phyloP scores from a whole-genome alignment of 805 yeast genomes.

The Tetrapisispora namnaoensis region DNA sequence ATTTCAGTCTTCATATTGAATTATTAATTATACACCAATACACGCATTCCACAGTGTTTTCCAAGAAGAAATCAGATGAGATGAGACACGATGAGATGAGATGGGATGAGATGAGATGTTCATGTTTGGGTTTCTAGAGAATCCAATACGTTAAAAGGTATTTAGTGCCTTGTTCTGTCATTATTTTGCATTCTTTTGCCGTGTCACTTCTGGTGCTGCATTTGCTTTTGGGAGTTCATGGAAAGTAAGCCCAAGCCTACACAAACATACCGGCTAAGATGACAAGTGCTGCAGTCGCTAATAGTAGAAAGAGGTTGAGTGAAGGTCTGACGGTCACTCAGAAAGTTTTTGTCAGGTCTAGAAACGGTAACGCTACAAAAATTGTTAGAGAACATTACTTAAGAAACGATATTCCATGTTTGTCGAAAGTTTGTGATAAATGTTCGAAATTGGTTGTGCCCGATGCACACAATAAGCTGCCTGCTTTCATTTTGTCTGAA shows the following conservation, averaged over 20 bases:
- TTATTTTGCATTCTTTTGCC: too few relatives aligned
- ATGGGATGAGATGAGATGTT: neutral
- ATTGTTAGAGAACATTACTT: conserved; percentile 90
- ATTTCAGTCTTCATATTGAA: too few relatives aligned
- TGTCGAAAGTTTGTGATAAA: conserved; percentile 53
- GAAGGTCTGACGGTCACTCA: conserved; percentile 60
- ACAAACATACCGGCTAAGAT: too few relatives aligned
- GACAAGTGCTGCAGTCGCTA: conserved; percentile 8
- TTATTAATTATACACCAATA: too few relatives aligned
- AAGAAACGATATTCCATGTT: conserved; percentile 87
- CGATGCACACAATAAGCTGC: conserved; percentile 59
- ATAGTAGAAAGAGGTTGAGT: conserved; percentile 33
- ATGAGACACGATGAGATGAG: neutral
- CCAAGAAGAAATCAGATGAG: neutral
- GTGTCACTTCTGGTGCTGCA: too few relatives aligned
- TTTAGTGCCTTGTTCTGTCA: too few relatives aligned
- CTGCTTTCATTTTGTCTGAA: conserved; percentile 54
- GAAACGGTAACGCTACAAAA: conserved; percentile 79
- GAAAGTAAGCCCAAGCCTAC: too few relatives aligned
- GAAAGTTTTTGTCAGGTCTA: conserved; percentile 84
- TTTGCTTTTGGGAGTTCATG: too few relatives aligned
- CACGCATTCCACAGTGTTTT: too few relatives aligned
- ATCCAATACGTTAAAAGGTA: too few relatives aligned
- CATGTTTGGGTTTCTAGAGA: neutral
- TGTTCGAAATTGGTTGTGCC: conserved; percentile 48